Conservation (phyloP, 331 rosid genomes). For the Malus hybrid region DNA sequence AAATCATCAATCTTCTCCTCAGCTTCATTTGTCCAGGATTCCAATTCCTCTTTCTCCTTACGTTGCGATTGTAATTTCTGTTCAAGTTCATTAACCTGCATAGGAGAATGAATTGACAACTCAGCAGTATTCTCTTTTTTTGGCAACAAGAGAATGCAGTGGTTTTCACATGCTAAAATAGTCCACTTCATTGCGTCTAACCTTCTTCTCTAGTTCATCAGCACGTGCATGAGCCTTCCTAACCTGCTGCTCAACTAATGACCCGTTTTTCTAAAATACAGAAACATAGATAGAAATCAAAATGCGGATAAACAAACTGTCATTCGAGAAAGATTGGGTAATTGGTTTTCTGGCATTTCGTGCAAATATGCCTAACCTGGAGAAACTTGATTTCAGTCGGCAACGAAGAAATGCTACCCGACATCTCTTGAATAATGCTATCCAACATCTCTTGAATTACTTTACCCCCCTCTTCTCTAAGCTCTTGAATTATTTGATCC, state of each 20-base stretch:
- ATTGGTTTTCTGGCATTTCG: neutral
- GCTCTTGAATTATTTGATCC: no score
- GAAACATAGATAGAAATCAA: neutral
- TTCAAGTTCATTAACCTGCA: constrained; percentile 63
- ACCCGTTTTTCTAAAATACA: constrained; percentile 52
- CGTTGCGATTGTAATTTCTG: constrained; percentile 49
- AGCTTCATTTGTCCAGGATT: constrained; percentile 45
- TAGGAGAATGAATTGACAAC: neutral
- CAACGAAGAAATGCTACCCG: constrained; percentile 28
- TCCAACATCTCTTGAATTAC: no score
- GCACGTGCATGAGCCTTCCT: constrained; percentile 83
- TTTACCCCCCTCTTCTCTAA: no score
- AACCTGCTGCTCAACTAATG: constrained; percentile 46
- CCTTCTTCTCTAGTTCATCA: constrained; percentile 81
- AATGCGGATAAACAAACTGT: neutral
- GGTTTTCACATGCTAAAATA: neutral
- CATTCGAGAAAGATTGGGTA: neutral
- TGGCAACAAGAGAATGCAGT: neutral
- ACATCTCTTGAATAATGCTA: no score
- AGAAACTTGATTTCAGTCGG: constrained; percentile 62
- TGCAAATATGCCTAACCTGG: constrained; percentile 47
- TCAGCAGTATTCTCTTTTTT: no score
- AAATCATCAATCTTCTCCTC: constrained; percentile 42
- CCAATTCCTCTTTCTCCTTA: constrained; percentile 60
- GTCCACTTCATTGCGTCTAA: constrained; percentile 18